Conservation (phyloP, 495 filamentous ascomycete species). For the Friedmanniomyces endolithicus region DNA sequence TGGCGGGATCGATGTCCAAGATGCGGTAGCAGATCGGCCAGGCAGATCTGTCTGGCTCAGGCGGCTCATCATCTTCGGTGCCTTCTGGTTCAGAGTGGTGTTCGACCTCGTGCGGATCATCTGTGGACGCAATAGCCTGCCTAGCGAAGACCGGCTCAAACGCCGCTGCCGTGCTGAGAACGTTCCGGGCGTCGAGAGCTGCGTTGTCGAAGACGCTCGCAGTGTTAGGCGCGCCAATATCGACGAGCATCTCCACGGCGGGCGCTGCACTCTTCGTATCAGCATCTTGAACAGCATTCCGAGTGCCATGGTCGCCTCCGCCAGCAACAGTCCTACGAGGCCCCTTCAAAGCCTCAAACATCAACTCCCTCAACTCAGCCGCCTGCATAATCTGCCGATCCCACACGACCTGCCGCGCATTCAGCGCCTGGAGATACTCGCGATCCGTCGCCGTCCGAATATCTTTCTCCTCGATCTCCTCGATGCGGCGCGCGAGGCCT, state of each 20-base stretch:
- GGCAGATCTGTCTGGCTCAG: neutral
- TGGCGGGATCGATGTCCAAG: slow-evolving; percentile 5
- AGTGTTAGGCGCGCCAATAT: neutral
- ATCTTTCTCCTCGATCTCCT: slow-evolving; percentile 3
- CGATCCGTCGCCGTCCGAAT: neutral
- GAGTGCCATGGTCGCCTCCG: neutral
- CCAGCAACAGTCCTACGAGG: neutral
- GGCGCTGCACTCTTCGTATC: no score
- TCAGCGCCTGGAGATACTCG: neutral
- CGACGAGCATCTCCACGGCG: no score
- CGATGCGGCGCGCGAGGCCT: slow-evolving; percentile 11
- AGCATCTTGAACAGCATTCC: no score
- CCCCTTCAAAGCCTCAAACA: neutral
- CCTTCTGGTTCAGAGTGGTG: neutral
- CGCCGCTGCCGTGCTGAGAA: neutral
- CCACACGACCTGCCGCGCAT: slow-evolving; percentile 2
- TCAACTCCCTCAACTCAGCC: slow-evolving; percentile 1
- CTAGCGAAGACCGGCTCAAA: neutral
- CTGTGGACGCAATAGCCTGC: neutral
- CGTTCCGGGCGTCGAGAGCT: neutral
- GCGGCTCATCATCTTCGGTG: neutral
- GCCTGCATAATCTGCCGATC: slow-evolving; percentile 7
- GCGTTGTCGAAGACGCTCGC: neutral
- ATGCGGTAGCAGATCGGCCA: slow-evolving; percentile 12
- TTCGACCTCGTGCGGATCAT: neutral